Percentiles rank a stretch among this genome's conserved stretches.
phyloP scores from a whole-genome alignment of 129 eudicot genomes.

The Saussurea involucrata region DNA sequence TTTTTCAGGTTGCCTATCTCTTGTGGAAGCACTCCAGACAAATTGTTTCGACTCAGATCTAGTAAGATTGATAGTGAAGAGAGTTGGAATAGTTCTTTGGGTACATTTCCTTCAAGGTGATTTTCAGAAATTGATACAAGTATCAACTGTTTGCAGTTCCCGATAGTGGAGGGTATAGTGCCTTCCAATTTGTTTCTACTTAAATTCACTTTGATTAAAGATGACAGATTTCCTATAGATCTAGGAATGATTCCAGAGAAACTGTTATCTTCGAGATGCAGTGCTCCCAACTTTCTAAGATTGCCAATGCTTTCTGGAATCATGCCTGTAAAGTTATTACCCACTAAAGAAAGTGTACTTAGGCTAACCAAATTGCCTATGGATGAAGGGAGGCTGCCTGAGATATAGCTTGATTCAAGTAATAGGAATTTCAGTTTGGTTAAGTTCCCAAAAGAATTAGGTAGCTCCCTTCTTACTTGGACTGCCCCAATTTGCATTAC shows the following conservation, averaged over 20 bases:
- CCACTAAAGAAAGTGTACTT: not conserved
- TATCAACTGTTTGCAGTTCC: conserved; percentile 7
- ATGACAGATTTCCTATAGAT: conserved; percentile 23
- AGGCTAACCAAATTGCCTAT: conserved; percentile 13
- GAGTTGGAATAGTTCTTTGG: conserved; percentile 11
- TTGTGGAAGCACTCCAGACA: conserved; percentile 18
- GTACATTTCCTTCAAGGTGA: conserved; percentile 11
- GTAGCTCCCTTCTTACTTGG: not conserved
- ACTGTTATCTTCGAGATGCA: not conserved
- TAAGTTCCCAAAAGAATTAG: conserved; percentile 1
- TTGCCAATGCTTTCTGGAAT: conserved; percentile 11
- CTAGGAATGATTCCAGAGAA: conserved; percentile 8
- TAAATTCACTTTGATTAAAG: not conserved
- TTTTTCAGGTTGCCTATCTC: conserved; percentile 15
- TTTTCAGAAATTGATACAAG: not conserved
- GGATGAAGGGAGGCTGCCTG: conserved; percentile 4
- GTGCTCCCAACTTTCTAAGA: not conserved
- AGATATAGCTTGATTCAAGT: not conserved
- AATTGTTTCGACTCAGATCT: conserved; percentile 10
- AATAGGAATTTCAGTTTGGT: not conserved
- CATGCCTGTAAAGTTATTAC: conserved; percentile 5
- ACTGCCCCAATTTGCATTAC: not conserved
- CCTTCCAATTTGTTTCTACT: conserved; percentile 12
- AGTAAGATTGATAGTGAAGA: conserved; percentile 14
- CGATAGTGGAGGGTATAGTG: conserved; percentile 15